Conservation (phyloP, 768 basidiomycete species). For the Mycena galericulata region DNA sequence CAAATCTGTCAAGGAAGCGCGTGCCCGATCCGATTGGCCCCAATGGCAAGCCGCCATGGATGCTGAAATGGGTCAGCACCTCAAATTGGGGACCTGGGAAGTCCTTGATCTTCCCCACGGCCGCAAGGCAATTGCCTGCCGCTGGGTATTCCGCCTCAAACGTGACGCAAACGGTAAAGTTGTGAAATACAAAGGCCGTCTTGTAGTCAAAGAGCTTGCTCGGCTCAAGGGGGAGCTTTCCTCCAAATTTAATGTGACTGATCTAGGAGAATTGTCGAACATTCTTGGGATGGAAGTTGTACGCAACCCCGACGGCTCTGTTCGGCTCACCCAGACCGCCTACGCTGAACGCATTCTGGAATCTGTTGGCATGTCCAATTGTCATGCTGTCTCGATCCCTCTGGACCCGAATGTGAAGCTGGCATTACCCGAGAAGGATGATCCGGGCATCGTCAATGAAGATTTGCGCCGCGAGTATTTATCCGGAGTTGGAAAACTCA, state of each 20-base stretch:
- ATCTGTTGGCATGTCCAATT: constrained; percentile 27
- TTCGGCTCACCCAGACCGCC: too few relatives aligned
- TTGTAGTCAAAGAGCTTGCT: constrained; percentile 46
- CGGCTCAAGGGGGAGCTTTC: too few relatives aligned
- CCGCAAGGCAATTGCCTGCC: constrained; percentile 8
- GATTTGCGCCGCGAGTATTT: constrained; percentile 36
- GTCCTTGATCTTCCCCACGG: constrained; percentile 1
- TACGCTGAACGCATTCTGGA: too few relatives aligned
- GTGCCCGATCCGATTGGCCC: neutral
- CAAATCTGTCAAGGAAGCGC: constrained; percentile 8
- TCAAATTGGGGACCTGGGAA: constrained; percentile 23
- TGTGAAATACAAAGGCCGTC: constrained; percentile 22
- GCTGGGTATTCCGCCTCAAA: constrained; percentile 19
- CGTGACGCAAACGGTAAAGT: constrained; percentile 8
- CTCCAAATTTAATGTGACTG: too few relatives aligned
- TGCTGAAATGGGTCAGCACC: constrained; percentile 16
- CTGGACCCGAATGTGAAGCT: constrained; percentile 37
- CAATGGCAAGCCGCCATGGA: too few relatives aligned
- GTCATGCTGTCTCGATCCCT: constrained; percentile 31
- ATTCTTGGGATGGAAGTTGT: too few relatives aligned
- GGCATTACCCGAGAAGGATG: neutral
- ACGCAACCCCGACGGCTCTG: too few relatives aligned
- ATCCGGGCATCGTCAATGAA: neutral
- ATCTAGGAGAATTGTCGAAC: too few relatives aligned
- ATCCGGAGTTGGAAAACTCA: constrained; percentile 42